phyloP scores from a whole-genome alignment of 768 basidiomycete genomes.

The Pilatotrama ljubarskyi region DNA sequence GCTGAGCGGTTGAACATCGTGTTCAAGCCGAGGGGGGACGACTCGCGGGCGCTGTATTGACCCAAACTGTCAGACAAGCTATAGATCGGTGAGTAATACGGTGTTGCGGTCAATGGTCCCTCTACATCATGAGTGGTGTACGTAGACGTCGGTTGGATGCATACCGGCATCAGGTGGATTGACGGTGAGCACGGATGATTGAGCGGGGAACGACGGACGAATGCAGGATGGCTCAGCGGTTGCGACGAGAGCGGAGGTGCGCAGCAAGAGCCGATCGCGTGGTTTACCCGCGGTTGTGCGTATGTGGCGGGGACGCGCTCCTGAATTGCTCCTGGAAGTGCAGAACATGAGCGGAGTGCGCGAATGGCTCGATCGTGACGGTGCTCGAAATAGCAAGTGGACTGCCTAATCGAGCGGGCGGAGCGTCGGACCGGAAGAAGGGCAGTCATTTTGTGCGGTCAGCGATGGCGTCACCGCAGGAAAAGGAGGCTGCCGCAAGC shows the following conservation, averaged over 20 bases:
- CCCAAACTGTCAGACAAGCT: background rate
- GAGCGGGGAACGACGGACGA: slow-evolving; percentile 7
- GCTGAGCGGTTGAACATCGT: slow-evolving; percentile 61
- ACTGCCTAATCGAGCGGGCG: background rate
- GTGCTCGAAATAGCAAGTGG: background rate
- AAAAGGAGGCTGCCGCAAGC: background rate
- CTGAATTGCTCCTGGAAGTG: background rate
- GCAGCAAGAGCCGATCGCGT: background rate
- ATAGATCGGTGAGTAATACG: background rate
- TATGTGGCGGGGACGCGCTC: background rate
- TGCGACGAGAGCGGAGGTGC: background rate
- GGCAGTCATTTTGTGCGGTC: background rate
- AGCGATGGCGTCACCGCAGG: slow-evolving; percentile 15
- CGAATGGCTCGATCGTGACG: background rate
- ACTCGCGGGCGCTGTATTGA: slow-evolving; percentile 63
- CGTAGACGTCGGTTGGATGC: background rate
- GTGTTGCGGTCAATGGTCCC: no score
- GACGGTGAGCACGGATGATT: background rate
- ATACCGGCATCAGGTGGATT: background rate
- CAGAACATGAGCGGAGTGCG: background rate
- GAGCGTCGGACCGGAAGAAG: slow-evolving; percentile 3
- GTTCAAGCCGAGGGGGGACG: slow-evolving; percentile 61
- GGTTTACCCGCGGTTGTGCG: background rate
- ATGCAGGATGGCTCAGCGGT: background rate
- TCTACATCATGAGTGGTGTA: background rate